These are phyloP conservation scores for Podospora bellae-mahoneyi DNA, from an alignment of 495 filamentous ascomycete species.

Conservation along the genomic window DNA sequence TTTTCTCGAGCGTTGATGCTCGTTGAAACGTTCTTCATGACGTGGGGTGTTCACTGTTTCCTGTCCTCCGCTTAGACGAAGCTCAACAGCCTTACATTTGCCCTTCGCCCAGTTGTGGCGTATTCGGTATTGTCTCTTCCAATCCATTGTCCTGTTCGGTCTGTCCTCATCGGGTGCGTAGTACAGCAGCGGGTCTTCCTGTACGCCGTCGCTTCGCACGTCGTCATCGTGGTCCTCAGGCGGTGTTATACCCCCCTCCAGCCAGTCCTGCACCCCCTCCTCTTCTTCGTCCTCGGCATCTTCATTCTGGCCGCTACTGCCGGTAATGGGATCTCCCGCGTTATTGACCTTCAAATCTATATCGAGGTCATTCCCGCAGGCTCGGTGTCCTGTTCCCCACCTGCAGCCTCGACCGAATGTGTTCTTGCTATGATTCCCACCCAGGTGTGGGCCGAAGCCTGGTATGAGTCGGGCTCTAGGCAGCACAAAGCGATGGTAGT, in stretches of 20 bases:
- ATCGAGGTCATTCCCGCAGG: too few species aligned
- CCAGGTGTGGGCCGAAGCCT: conserved; percentile 37
- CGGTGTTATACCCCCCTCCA: conserved; percentile 45
- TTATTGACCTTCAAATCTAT: neutral
- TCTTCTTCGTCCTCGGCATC: conserved; percentile 47
- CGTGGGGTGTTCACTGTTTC: conserved; percentile 17
- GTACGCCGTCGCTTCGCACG: conserved; percentile 30
- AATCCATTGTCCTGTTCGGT: conserved; percentile 38
- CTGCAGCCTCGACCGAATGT: neutral
- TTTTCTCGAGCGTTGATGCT: conserved; percentile 6
- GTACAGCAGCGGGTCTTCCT: neutral
- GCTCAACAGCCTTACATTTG: conserved; percentile 73
- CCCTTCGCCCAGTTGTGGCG: conserved; percentile 90
- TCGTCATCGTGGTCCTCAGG: conserved; percentile 30
- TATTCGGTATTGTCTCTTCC: conserved; percentile 89
- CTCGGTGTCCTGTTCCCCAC: too few species aligned
- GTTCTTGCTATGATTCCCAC: neutral
- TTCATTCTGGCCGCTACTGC: conserved; percentile 23
- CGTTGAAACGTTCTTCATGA: neutral
- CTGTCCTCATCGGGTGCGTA: neutral
- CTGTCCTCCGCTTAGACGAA: conserved; percentile 50
- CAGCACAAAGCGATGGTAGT: conserved; percentile 85
- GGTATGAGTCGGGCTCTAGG: conserved; percentile 77
- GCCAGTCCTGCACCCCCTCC: conserved; percentile 43
- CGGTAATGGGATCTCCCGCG: neutral